phyloP scores from a whole-genome alignment of 345 rosid genomes.

The Populus tremula region DNA sequence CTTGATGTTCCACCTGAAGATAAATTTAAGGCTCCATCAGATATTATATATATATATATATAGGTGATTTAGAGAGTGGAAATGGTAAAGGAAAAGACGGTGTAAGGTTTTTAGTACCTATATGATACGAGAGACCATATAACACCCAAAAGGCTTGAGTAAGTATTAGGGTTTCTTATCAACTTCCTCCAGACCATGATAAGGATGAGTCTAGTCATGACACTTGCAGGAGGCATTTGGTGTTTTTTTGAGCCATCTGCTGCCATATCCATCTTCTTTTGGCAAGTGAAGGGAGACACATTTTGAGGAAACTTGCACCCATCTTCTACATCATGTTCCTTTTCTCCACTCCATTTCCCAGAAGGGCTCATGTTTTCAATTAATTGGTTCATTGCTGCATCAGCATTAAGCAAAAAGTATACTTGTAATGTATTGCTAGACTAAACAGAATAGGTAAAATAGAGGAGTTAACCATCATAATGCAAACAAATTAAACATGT shows the following conservation, averaged over 20 bases:
- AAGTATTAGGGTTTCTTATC: constrained; percentile 23
- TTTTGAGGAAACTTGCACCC: constrained; percentile 40
- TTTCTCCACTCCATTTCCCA: constrained; percentile 45
- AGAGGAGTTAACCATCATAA: no score
- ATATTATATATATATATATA: not conserved
- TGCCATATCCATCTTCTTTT: constrained; percentile 38
- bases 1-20: constrained; percentile 58
- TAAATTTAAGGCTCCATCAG: not conserved
- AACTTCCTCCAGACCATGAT: constrained; percentile 24
- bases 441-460: no score
- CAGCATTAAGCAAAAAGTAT: not conserved
- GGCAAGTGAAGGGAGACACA: constrained; percentile 42
- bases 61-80: not conserved
- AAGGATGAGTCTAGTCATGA: constrained; percentile 17
- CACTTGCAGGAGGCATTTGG: constrained; percentile 25
- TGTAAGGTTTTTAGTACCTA: constrained; percentile 2
- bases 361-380: constrained; percentile 59
- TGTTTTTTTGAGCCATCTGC: constrained; percentile 41
- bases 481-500: no score
- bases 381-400: constrained; percentile 59
- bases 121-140: constrained; percentile 22
- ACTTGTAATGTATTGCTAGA: no score
- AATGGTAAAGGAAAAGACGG: not conserved
- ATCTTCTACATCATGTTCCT: constrained; percentile 42
- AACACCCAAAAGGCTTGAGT: constrained; percentile 17